phyloP scores from a whole-genome alignment of 1,139 yeast genomes.

The Torulaspora globosa region DNA sequence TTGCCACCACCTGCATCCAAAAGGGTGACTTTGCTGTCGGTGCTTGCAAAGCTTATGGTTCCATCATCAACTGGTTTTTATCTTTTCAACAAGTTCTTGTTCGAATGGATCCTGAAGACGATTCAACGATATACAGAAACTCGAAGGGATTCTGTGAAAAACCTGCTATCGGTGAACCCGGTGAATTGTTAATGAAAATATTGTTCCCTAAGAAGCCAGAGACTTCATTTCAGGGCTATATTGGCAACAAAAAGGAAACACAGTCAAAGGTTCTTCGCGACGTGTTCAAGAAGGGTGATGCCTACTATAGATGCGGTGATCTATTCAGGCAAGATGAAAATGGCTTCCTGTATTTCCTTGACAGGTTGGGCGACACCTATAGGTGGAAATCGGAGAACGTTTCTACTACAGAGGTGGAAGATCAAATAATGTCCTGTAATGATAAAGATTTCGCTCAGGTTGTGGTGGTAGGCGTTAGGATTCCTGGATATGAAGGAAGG shows the following conservation, averaged over 20 bases:
- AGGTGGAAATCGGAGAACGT: slow-evolving; percentile 98
- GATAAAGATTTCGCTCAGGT: slow-evolving; percentile 51
- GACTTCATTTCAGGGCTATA: slow-evolving; percentile 84
- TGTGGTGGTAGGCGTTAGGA: slow-evolving; percentile 84
- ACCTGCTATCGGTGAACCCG: slow-evolving; percentile 63
- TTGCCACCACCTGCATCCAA: slow-evolving; percentile 83
- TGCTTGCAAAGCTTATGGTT: slow-evolving; percentile 83
- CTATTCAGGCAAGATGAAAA: slow-evolving; percentile 64
- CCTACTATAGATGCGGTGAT: slow-evolving; percentile 89
- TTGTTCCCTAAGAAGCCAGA: slow-evolving; percentile 59
- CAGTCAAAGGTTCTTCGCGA: slow-evolving; percentile 65
- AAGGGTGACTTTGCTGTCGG: slow-evolving; percentile 79
- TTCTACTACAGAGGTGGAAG: slow-evolving; percentile 90
- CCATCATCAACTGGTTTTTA: slow-evolving; percentile 51
- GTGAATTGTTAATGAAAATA: slow-evolving; percentile 79
- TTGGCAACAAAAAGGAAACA: slow-evolving; percentile 76
- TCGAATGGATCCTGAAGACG: slow-evolving; percentile 79
- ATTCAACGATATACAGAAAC: slow-evolving; percentile 65
- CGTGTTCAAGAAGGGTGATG: slow-evolving; percentile 83
- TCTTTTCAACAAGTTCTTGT: slow-evolving; percentile 59
- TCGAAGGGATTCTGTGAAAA: slow-evolving; percentile 58
- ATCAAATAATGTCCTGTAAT: slow-evolving; percentile 47
- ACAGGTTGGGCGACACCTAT: slow-evolving; percentile 91
- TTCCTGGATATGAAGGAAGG: slow-evolving; percentile 89
- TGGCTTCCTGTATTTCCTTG: slow-evolving; percentile 78